A percentile compares a stretch with the other conserved stretches of the same genome.
phyloP scores from a whole-genome alignment of 345 rosid species.

The Populus euphratica region DNA sequence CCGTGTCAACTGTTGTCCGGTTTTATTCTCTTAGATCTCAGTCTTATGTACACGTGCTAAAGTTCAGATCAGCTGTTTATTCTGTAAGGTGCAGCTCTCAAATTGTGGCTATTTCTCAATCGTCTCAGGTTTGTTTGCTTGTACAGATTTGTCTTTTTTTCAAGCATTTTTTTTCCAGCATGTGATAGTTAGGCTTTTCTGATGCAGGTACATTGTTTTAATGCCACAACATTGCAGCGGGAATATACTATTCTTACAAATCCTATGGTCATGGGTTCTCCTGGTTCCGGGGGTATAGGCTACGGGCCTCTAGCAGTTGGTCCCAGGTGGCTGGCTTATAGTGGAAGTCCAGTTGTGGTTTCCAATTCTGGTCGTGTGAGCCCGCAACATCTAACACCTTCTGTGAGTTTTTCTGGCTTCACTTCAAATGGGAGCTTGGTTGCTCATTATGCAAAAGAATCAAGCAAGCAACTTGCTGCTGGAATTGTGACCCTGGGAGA shows the following conservation, averaged over 20 bases:
- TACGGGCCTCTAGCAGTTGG: conserved; percentile 96
- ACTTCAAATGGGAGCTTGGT: conserved; percentile 54
- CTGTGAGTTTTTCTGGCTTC: conserved; percentile 46
- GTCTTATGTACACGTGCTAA: conserved; percentile 61
- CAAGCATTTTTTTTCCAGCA: not conserved
- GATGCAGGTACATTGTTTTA: conserved; percentile 84
- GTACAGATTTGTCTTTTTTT: not conserved
- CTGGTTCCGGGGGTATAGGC: conserved; percentile 64
- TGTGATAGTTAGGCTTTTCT: conserved; percentile 13
- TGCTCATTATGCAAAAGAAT: conserved; percentile 78
- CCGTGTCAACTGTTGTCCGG: conserved; percentile 51
- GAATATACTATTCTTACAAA: conserved; percentile 67
- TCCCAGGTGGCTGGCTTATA: conserved; percentile 92
- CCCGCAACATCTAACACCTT: conserved; percentile 59
- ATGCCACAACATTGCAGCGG: conserved; percentile 56
- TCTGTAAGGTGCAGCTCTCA: conserved; percentile 88
- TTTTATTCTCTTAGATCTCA: conserved; percentile 82
- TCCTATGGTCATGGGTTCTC: conserved; percentile 41
- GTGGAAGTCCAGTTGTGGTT: conserved; percentile 59
- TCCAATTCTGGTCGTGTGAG: conserved; percentile 51
- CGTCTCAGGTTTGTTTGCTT: conserved; percentile 61
- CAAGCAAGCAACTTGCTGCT: conserved; percentile 86
- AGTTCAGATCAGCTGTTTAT: conserved; percentile 69
- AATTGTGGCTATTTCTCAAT: conserved; percentile 75
- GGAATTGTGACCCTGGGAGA: conserved; percentile 87